Conservation (phyloP, 2,329 filamentous ascomycete genomes). For the Anthostomella pinea region DNA sequence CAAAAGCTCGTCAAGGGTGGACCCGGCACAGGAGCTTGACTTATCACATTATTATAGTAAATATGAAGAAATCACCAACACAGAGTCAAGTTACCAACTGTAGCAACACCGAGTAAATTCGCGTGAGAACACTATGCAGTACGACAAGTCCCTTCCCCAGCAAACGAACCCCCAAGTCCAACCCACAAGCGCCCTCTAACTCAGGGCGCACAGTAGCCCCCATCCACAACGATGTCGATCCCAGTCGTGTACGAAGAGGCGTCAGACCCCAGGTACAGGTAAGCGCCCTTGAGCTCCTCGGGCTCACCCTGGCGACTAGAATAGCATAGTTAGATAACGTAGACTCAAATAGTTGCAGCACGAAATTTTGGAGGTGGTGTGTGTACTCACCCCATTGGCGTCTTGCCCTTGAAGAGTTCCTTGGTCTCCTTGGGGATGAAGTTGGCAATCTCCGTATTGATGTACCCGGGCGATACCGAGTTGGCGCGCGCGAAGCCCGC, state of each 20-base stretch:
- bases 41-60: too few relatives aligned
- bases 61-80: too few relatives aligned
- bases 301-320: slow-evolving; percentile 64
- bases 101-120: too few relatives aligned
- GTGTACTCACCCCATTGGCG: slow-evolving; percentile 68
- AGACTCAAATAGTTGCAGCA: too few relatives aligned
- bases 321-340: slow-evolving; percentile 5
- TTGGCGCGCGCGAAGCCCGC: slow-evolving; percentile 71
- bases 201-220: slow-evolving; percentile 61
- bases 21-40: too few relatives aligned
- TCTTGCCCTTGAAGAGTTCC: slow-evolving; percentile 73
- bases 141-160: too few relatives aligned
- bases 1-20: too few relatives aligned
- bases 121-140: too few relatives aligned
- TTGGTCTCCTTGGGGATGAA: slow-evolving; percentile 66
- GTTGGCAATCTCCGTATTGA: slow-evolving; percentile 67
- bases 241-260: slow-evolving; percentile 81
- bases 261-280: slow-evolving; percentile 77
- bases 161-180: not conserved
- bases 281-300: slow-evolving; percentile 78
- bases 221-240: slow-evolving; percentile 71
- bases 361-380: too few relatives aligned
- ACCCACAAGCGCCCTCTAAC: not conserved
- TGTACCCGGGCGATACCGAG: slow-evolving; percentile 72
- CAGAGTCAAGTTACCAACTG: too few relatives aligned